These are phyloP conservation scores for Tinospora cordifolia DNA, from an alignment of 164 flowering plant species.

Conservation along the genomic window DNA sequence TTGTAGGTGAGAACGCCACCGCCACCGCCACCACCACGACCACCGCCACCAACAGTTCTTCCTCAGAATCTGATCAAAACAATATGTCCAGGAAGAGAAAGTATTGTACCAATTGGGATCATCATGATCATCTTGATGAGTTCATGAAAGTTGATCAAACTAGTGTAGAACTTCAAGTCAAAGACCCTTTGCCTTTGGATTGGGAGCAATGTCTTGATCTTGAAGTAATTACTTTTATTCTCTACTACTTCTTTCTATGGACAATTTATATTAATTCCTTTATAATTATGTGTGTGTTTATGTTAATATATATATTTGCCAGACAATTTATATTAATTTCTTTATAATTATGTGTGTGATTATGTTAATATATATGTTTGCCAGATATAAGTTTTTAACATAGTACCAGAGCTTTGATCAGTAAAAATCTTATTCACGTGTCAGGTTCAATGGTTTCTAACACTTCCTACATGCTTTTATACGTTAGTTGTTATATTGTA, in stretches of 20 bases:
- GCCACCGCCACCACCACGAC: neutral
- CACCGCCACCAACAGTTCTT: constrained; percentile 17
- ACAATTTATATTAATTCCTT: neutral
- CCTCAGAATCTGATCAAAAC: constrained; percentile 22
- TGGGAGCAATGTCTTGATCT: constrained; percentile 74
- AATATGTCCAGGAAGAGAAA: constrained; percentile 46
- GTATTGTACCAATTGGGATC: constrained; percentile 22
- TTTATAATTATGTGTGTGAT: neutral
- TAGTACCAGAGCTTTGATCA: too few relatives aligned
- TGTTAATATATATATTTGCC: too few relatives aligned
- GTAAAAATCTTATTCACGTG: too few relatives aligned
- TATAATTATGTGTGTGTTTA: neutral
- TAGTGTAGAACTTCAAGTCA: constrained; percentile 46
- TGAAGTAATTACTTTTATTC: constrained; percentile 27
- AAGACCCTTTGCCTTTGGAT: constrained; percentile 44
- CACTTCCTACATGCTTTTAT: neutral
- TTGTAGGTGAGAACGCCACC: neutral
- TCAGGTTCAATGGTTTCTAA: too few relatives aligned
- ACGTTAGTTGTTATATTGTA: neutral
- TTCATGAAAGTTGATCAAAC: constrained; percentile 11
- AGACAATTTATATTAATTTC: neutral
- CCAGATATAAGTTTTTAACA: too few relatives aligned
- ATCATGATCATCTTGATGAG: constrained; percentile 9
- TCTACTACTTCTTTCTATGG: constrained; percentile 8
- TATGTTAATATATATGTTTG: too few relatives aligned